Base-by-base conservation (phyloP, 176 grass and related monocot genomes). In the Melocanna baccifera region DNA sequence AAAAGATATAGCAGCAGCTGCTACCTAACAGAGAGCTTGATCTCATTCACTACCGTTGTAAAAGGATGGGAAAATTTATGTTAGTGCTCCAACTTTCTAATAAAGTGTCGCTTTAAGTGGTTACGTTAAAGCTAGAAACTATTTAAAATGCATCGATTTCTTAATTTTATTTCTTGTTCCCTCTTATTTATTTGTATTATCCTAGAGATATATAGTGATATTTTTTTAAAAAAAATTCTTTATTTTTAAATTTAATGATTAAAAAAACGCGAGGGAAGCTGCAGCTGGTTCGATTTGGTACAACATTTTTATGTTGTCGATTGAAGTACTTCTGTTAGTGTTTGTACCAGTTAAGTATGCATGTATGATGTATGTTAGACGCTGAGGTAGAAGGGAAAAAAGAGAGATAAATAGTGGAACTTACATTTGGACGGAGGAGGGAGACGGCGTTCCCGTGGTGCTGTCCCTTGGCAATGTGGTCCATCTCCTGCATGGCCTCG, bases 401-500 rank as follows among this genome's bases (percentile, higher is more conserved):
- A 62, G 26, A n/a, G 3, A 6, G 1, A n/a, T n/a, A 41, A 19
- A 29, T 3, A 2, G 30, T 64, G 18, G 18, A 64, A 50, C 96
- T 88, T 90, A 98, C 96, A 57, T 84, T 92, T 4, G 92, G 84
- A 25, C 96, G 86, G 67, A 98, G 91, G 58, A 98, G 89, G 28
- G 91, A 95, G 84, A 98, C 96, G 16, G 89, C 91, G 74, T 93
- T 95, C 67, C 87, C 96, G n/a, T 79, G 84, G 73, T 92, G 85
- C 88, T 98, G 91, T 5, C 96, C 96, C 85, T 95, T 98, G 79
- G 96, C 85, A 79, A 98, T 91, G 83, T 90, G 93, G 76, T 86
- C 87, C 89, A 98, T 93, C 93, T 98, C 96, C 76, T 93, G 91
- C 96, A 95, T 95, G 53, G 87, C 89, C 40, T 91, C 90, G 2